Conservation (phyloP, 1,139 yeast species). For the Geotrichum cucujoidarum region DNA sequence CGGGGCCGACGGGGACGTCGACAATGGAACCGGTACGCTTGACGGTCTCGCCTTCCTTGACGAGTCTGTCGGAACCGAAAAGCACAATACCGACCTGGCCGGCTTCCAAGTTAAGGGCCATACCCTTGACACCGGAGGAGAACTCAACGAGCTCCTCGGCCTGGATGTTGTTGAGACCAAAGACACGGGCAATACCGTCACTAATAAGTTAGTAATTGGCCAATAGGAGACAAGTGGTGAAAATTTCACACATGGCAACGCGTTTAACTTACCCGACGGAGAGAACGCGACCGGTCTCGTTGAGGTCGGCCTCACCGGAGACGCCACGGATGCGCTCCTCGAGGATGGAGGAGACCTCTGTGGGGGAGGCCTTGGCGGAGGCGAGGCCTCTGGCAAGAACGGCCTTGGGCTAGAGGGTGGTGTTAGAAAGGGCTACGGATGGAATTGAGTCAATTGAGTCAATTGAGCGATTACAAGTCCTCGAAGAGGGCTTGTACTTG, state of each 20-base stretch:
- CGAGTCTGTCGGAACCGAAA: constrained; percentile 98
- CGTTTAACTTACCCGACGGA: constrained; percentile 90
- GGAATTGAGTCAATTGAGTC: neutral
- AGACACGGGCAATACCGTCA: constrained; percentile 99
- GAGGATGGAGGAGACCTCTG: constrained; percentile 97
- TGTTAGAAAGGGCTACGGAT: constrained; percentile 27
- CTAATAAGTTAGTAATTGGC: constrained; percentile 38
- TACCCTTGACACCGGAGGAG: constrained; percentile 99
- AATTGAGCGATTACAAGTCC: neutral
- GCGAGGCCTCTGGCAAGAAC: constrained; percentile 62
- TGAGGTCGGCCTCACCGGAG: constrained; percentile 93
- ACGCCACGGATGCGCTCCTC: constrained; percentile 99
- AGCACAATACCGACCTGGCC: constrained; percentile 99
- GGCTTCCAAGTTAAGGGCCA: constrained; percentile 99
- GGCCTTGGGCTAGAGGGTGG: constrained; percentile 23
- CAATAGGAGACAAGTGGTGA: constrained; percentile 14
- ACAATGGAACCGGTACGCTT: constrained; percentile 99
- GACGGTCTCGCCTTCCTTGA: constrained; percentile 99
- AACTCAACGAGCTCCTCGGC: constrained; percentile 99
- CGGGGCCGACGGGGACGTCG: constrained; percentile 99
- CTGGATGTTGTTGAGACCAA: constrained; percentile 98
- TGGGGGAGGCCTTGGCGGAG: constrained; percentile 92
- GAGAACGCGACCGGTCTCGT: constrained; percentile 99
- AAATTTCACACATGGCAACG: constrained; percentile 7
- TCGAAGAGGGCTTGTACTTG: no score